Percentiles rank a stretch among this genome's conserved stretches.
phyloP scores from a whole-genome alignment of 139 green algal genomes.

The Edaphochlamys debaryana region DNA sequence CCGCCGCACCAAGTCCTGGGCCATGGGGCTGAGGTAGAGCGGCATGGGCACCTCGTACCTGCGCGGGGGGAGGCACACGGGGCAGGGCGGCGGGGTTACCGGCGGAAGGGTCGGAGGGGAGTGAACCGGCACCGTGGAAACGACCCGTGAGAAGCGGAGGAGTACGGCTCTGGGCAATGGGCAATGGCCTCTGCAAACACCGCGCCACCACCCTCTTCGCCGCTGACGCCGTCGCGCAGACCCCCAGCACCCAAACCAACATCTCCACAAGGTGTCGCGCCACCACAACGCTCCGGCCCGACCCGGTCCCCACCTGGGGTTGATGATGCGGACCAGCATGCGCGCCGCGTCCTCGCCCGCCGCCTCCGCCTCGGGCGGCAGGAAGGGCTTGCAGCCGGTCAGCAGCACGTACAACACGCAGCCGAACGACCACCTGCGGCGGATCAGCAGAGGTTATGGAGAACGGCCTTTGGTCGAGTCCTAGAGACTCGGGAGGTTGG shows the following conservation, averaged over 20 bases:
- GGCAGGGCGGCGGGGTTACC: background rate
- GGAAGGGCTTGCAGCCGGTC: constrained; percentile 36
- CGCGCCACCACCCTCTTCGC: too few species aligned
- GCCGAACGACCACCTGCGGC: constrained; percentile 14
- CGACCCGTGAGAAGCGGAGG: too few species aligned
- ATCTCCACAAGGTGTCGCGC: too few species aligned
- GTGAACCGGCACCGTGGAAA: too few species aligned
- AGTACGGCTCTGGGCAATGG: too few species aligned
- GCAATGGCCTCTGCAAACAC: too few species aligned
- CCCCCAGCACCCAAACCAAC: too few species aligned
- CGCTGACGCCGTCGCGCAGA: too few species aligned
- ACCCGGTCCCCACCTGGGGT: constrained; percentile 7
- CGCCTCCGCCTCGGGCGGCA: constrained; percentile 30
- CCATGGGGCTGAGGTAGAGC: constrained; percentile 6
- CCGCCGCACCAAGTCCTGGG: constrained; percentile 16
- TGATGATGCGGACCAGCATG: constrained; percentile 38
- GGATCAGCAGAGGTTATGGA: background rate
- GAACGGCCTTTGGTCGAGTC: background rate
- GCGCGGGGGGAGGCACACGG: too few species aligned
- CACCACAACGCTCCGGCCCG: too few species aligned
- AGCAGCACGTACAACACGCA: constrained; percentile 29
- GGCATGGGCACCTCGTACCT: constrained; percentile 23
- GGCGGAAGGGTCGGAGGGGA: too few species aligned
- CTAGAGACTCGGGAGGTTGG: background rate
- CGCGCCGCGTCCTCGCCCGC: constrained; percentile 5